Evolutionary conservation across 2,329 filamentous ascomycete genomes (phyloP).

Genomic region (Sporothrix humicola): DNA sequence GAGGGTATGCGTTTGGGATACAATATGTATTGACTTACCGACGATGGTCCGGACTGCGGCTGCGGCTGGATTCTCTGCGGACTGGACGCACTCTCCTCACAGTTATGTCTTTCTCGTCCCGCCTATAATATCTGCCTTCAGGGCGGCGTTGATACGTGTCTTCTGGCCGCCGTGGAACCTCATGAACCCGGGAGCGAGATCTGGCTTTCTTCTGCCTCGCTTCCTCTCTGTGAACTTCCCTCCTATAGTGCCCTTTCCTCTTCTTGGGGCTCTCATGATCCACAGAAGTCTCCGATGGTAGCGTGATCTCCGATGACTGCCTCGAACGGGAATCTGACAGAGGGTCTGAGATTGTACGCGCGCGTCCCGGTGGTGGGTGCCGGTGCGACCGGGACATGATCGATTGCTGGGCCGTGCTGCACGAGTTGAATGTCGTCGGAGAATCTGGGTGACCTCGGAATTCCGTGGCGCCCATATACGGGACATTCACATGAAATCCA

Average conservation of each 20-base stretch:
- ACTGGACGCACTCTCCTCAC: slow-evolving; percentile 12
- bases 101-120: not conserved
- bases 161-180: not conserved
- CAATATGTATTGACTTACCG: slow-evolving; percentile 13
- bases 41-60: slow-evolving; percentile 13
- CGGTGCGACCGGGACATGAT: not conserved
- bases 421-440: slow-evolving; percentile 10
- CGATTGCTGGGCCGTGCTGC: slow-evolving; percentile 6
- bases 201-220: not conserved
- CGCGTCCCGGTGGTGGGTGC: slow-evolving; percentile 26
- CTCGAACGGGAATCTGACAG: not conserved
- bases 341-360: slow-evolving; percentile 27
- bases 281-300: slow-evolving; percentile 36
- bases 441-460: slow-evolving; percentile 16
- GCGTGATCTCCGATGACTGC: not conserved
- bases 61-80: slow-evolving; percentile 30
- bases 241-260: not conserved
- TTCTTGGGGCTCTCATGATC: not conserved
- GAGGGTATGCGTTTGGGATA: not conserved
- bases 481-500: not conserved
- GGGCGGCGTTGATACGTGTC: not conserved
- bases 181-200: not conserved
- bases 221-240: not conserved
- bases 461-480: not conserved
- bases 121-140: not conserved